A percentile compares a stretch with the other conserved stretches of the same genome.
Conservation (phyloP, 768 basidiomycete genomes). For the Russula foetens region DNA sequence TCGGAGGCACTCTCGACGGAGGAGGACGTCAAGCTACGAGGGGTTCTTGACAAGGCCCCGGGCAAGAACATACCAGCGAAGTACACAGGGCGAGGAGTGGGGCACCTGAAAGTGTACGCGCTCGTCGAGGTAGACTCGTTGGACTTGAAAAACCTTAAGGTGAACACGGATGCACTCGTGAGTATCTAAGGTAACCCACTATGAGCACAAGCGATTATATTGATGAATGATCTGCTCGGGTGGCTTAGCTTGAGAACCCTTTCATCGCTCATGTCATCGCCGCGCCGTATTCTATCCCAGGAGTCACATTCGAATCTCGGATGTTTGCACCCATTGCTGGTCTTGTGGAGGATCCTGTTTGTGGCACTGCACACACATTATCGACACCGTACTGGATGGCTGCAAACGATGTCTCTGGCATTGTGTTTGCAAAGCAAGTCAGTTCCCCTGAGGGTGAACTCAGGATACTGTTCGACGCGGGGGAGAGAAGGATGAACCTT, state of each 20-base stretch:
- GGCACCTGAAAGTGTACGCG: conserved; percentile 8
- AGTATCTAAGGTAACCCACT: neutral
- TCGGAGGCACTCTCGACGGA: neutral
- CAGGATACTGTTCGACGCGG: neutral
- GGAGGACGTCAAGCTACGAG: conserved; percentile 10
- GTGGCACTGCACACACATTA: conserved; percentile 26
- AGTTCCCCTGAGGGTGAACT: conserved; percentile 13
- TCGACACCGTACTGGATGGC: conserved; percentile 27
- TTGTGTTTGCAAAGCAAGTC: conserved; percentile 10
- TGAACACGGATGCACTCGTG: conserved; percentile 21
- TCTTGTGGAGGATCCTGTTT: conserved; percentile 27
- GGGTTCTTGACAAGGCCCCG: neutral
- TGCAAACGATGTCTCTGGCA: neutral
- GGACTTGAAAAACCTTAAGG: conserved; percentile 18
- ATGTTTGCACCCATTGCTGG: conserved; percentile 25
- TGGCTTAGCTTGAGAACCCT: conserved; percentile 2
- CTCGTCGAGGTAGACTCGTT: conserved; percentile 23
- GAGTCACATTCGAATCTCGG: conserved; percentile 24
- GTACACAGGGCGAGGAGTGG: conserved; percentile 5
- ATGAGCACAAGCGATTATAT: neutral
- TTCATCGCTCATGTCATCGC: conserved; percentile 14
- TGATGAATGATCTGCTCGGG: neutral
- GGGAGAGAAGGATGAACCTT: neutral
- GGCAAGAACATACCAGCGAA: conserved; percentile 6
- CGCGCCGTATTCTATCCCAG: conserved; percentile 6